Base-by-base conservation (phyloP, 495 filamentous ascomycete species). In the Hypoxylon trugodes region DNA sequence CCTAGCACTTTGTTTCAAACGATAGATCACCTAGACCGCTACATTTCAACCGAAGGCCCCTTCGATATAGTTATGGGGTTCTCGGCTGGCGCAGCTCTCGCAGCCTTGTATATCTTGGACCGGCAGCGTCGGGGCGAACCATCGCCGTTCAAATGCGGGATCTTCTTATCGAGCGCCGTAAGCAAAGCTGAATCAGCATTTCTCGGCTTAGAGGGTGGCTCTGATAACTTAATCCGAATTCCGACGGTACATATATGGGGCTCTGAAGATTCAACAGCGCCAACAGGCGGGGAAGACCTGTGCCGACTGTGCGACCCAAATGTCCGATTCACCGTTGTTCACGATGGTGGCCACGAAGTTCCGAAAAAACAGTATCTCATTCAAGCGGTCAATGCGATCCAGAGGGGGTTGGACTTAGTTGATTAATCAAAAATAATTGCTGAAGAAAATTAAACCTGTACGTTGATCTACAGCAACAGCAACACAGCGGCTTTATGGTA, bases 41-140 rank as follows among this genome's bases (percentile, higher is more conserved):
- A 42, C 32, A 22, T 63, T 41, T 22, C 32, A 24, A 30, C 52
- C 30, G 59, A 63, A n/a, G 59, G 51, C 4, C 59, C 42, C 3
- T 63, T 56, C 21, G 59, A 63, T 13, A 41, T 33, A 18, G 59
- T 63, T 32, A 63, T 63, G 30, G 51, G 37, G 15, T 63, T 56
- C 59, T 37, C 26, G 26, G 38, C 37, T 8, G 59, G 59, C 19
- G 50, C 59, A 5, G 30, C 13, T 28, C 40, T 63, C 1, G 50
- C 38, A 4, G 32, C 38, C 6, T 38, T 52, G 24, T 42, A 35
- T 0, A 18, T 62, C 7, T 28, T 55, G 19, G 33, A 62, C 15
- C 13, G 12, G 28, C 13, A 36, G 22, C 25, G 26, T 24, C 10
- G 26, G 37, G 48, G 4, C 22, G 26, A 5, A 18, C 25, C 13